These are phyloP conservation scores for Meira nashicola DNA, from an alignment of 1,284 basidiomycete species.

Conservation along the genomic window DNA sequence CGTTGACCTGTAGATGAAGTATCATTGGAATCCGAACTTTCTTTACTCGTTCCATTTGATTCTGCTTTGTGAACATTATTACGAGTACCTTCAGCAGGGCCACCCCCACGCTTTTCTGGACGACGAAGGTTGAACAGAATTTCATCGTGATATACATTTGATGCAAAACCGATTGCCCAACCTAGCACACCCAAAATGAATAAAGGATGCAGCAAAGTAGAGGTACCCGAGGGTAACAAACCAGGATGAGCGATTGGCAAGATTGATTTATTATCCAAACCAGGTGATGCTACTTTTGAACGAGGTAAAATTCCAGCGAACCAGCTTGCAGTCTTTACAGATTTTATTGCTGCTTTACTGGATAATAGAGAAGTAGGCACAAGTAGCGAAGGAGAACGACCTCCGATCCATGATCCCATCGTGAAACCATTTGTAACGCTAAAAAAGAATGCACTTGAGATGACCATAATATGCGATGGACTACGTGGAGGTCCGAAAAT, in stretches of 20 bases:
- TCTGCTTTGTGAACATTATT: background rate
- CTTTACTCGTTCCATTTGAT: conserved; percentile 16
- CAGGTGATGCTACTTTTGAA: background rate
- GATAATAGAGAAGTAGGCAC: conserved; percentile 17
- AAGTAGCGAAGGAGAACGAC: conserved; percentile 27
- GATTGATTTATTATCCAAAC: background rate
- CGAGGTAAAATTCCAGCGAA: background rate
- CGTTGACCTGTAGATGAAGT: conserved; percentile 53
- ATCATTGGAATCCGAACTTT: conserved; percentile 30
- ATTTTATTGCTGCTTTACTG: background rate
- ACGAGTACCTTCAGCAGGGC: conserved; percentile 13
- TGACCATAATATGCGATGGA: conserved; percentile 67
- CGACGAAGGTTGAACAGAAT: conserved; percentile 68
- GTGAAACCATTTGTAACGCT: conserved; percentile 70
- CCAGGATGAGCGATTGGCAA: conserved; percentile 12
- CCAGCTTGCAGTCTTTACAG: background rate
- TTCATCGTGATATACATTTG: conserved; percentile 83
- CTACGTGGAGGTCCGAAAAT: conserved; percentile 75
- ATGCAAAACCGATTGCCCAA: conserved; percentile 68
- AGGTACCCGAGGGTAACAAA: conserved; percentile 7
- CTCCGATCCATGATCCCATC: conserved; percentile 61
- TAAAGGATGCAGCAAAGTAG: conserved; percentile 20
- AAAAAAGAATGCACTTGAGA: conserved; percentile 63
- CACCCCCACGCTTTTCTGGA: conserved; percentile 6
- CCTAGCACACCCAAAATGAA: conserved; percentile 66